phyloP scores from a whole-genome alignment of 2,329 filamentous ascomycete species.

The Trichoderma sp. region DNA sequence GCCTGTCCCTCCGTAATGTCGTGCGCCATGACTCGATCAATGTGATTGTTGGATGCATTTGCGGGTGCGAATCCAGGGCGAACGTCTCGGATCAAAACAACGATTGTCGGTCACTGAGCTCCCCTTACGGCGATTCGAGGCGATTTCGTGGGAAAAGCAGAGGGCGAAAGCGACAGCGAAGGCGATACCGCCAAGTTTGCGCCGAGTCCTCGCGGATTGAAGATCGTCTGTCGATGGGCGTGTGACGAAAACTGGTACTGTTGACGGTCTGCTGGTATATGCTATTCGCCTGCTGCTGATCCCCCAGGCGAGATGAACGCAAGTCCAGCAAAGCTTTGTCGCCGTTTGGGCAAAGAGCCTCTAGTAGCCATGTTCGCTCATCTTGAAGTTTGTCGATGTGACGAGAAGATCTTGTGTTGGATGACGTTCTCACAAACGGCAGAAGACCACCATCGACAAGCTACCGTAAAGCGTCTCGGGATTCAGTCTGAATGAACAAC shows the following conservation, averaged over 20 bases:
- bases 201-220: background rate
- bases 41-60: slow-evolving; percentile 7
- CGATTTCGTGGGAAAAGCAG: background rate
- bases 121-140: background rate
- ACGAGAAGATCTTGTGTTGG: background rate
- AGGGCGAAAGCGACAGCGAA: background rate
- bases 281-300: background rate
- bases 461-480: background rate
- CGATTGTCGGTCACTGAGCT: background rate
- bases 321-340: slow-evolving; percentile 17
- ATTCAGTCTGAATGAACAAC: background rate
- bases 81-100: background rate
- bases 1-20: slow-evolving; percentile 19
- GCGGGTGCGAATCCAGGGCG: background rate
- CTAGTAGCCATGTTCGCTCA: slow-evolving; percentile 22
- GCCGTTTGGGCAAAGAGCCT: background rate
- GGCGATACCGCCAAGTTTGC: background rate
- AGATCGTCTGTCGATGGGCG: background rate
- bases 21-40: slow-evolving; percentile 4
- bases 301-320: background rate
- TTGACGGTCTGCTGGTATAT: background rate
- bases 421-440: background rate
- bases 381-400: background rate
- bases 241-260: background rate
- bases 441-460: background rate